Evolutionary conservation across 306 rosid species (phyloP), one percentile per base, ranked within the genome.

Genomic region (Aeschynomene evenia): DNA sequence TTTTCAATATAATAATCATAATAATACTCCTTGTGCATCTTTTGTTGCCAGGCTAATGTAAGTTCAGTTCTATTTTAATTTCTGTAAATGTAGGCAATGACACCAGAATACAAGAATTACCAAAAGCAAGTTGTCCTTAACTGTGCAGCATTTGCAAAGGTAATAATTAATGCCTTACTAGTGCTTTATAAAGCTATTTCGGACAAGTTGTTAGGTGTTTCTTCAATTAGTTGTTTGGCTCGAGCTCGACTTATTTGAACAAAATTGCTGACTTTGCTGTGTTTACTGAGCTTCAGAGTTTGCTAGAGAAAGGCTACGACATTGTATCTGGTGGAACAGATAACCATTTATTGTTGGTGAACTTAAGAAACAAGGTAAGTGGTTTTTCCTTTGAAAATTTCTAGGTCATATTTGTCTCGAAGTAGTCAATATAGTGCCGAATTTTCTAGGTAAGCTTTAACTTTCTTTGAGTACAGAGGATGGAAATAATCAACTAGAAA

Each of bases 271-370:
- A 72, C 70, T 58, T 6, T 63, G 37, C 23, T 54, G 20, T 79
- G 74, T 58, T 76, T 39, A 51, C 75, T 72, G 82, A 75, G 39
- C 76, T 83, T 73, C 96, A 90, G 98, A 86, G 90, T 84, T 86
- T 93, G 91, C 69, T 85, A 66, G 91, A 85, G 84, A 79, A 14
- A 70, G 94, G 98, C 74, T 93, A 90, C 49, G 91, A 88, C 8
- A 96, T 90, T 73, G 98, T 93, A 50, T 93, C 98, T 56, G 98
- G 96, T 72, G 98, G 98, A 80, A 90, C 98, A 0, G 98, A 93
- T 16, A 93, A 90, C 85, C 98, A 93, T 81, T 76, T 93, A 62
- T 91, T 90, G 73, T 75, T 93, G 14, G 97, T 93, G 66, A 90
- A 93, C 83, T 79, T 93, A 63, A 85, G 91, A 79, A 81, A 88